phyloP scores from a whole-genome alignment of 73 alveolate genomes.

The Uronychia binucleata region DNA sequence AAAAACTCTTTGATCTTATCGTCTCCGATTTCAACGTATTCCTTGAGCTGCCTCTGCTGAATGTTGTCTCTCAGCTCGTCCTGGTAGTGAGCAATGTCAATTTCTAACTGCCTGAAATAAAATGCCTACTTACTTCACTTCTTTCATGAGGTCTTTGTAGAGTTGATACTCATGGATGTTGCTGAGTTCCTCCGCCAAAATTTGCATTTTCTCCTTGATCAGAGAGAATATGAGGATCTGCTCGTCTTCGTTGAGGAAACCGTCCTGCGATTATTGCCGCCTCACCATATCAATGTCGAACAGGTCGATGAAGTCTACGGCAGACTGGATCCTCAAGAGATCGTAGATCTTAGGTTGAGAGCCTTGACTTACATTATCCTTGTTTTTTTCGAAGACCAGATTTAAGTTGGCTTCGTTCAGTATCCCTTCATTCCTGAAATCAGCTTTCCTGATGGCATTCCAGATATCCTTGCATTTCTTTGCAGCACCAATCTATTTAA shows the following conservation, averaged over 20 bases:
- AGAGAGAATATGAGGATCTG: slow-evolving; percentile 74
- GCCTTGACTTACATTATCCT: slow-evolving; percentile 51
- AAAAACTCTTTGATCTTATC: slow-evolving; percentile 92
- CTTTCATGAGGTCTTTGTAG: slow-evolving; percentile 80
- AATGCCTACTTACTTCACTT: too few relatives aligned
- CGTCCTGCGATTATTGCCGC: slow-evolving; percentile 56
- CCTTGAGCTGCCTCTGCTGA: slow-evolving; percentile 80
- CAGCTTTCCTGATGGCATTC: slow-evolving; percentile 86
- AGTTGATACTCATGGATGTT: slow-evolving; percentile 62
- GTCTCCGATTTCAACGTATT: slow-evolving; percentile 90
- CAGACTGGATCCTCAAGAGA: slow-evolving; percentile 72
- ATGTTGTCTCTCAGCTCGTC: slow-evolving; percentile 87
- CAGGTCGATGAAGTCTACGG: slow-evolving; percentile 76
- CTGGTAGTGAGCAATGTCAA: slow-evolving; percentile 77
- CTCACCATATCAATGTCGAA: slow-evolving; percentile 73
- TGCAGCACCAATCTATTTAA: slow-evolving; percentile 71
- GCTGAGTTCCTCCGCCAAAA: slow-evolving; percentile 77
- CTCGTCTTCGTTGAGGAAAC: slow-evolving; percentile 90
- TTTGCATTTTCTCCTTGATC: slow-evolving; percentile 76
- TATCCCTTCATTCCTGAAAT: slow-evolving; percentile 87
- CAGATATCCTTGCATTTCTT: slow-evolving; percentile 82
- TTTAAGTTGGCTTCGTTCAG: slow-evolving; percentile 86
- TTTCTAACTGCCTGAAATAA: slow-evolving; percentile 80
- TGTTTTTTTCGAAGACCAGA: slow-evolving; percentile 78
- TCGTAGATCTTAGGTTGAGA: slow-evolving; percentile 27